Percentiles rank a stretch among this genome's conserved stretches.
These are phyloP conservation scores for Lanmaoa rubissima DNA, from an alignment of 768 basidiomycete species.

Conservation along the genomic window DNA sequence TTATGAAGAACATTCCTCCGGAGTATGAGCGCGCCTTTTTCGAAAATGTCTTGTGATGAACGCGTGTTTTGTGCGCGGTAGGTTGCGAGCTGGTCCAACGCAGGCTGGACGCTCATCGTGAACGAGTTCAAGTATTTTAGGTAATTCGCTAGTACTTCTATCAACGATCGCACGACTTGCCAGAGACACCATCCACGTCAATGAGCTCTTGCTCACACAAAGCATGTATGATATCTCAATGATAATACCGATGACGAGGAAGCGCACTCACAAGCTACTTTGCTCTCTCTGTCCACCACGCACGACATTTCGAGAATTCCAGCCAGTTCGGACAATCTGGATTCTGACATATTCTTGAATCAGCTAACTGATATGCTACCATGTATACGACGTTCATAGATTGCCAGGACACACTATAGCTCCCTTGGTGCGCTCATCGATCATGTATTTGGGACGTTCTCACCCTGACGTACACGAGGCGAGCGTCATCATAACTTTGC, in stretches of 20 bases:
- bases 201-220: no score
- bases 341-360: background rate
- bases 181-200: no score
- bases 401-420: background rate
- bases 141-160: background rate
- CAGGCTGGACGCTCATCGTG: slow-evolving; percentile 45
- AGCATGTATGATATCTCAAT: background rate
- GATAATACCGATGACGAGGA: background rate
- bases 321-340: background rate
- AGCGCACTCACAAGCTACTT: no score
- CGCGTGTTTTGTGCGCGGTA: slow-evolving; percentile 50
- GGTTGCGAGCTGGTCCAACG: slow-evolving; percentile 52
- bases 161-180: no score
- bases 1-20: slow-evolving; percentile 43
- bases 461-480: no score
- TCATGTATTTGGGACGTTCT: no score
- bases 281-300: background rate
- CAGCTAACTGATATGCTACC: background rate
- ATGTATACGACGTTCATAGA: background rate
- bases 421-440: no score
- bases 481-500: no score
- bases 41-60: slow-evolving; percentile 58
- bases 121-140: background rate
- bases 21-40: slow-evolving; percentile 51
- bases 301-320: background rate